Base-by-base conservation (phyloP, 306 rosid species). In the Canavalia gladiata region DNA sequence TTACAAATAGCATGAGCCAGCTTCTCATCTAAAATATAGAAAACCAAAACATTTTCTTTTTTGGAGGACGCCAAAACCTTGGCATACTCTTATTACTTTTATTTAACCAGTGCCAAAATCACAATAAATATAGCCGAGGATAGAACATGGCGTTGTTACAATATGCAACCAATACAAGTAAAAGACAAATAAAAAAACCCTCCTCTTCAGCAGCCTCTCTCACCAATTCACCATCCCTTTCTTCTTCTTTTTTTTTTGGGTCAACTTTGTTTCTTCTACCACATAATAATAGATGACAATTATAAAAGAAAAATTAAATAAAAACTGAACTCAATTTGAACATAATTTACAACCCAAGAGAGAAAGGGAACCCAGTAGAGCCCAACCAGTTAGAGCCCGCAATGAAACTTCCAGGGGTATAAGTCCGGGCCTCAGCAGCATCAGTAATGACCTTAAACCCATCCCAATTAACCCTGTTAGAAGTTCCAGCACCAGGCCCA, bases 401-500 rank as follows among this genome's bases (percentile, higher is more conserved):
- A 81, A 92, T 86, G 85, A 95, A 95, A 1, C 0, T 88, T 0
- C 89, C 93, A 0, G 94, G 82, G 1, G 94, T 89, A 46, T 25
- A 95, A 76, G 57, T 39, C 72, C 77, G 81, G 56, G 99, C 99
- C 77, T 93, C 99, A 9, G 87, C 6, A 67, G 89, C 83, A 71
- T 77, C 70, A 0, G 91, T 90, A 5, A 95, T 88, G 0, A 89
- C 97, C 83, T 81, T 82, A 50, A 29, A 91, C 25, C 99, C 99
- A 80, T 84, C 81, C 99, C 99, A 95, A 0, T 7, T 64, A 62
- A 95, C 99, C 83, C 99, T 87, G 0, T 10, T 31, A 0, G 99
- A 71, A 0, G 95, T 91, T 0, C 50, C 87, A 31, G 97, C 91
- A 2, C 99, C 97, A 29, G 88, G 75, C 7, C 99, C 99, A 3